Percentiles rank a stretch among this genome's conserved stretches.
These are phyloP conservation scores for Chamaecrista fasciculata DNA, from an alignment of 306 rosid species.

Conservation along the genomic window DNA sequence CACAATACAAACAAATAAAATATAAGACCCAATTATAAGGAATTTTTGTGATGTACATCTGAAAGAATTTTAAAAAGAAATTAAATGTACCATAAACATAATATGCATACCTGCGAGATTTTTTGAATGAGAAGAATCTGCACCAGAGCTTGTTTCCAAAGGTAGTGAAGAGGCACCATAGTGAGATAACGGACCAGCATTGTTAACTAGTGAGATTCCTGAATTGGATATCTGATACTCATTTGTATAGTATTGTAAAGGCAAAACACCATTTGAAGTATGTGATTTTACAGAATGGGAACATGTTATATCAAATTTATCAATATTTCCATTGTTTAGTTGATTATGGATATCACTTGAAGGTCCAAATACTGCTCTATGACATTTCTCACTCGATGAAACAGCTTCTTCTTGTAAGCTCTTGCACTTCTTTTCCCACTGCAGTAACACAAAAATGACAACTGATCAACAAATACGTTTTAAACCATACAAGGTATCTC, in stretches of 20 bases:
- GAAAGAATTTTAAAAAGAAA: too few relatives aligned
- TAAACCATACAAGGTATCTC: not conserved
- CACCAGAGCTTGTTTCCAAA: slow-evolving; percentile 36
- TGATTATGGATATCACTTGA: slow-evolving; percentile 88
- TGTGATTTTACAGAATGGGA: slow-evolving; percentile 51
- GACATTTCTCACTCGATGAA: slow-evolving; percentile 34
- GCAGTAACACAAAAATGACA: slow-evolving; percentile 33
- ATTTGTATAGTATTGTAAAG: slow-evolving; percentile 84
- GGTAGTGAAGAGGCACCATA: slow-evolving; percentile 35
- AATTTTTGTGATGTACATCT: too few relatives aligned
- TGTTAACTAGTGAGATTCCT: slow-evolving; percentile 41
- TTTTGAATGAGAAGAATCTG: slow-evolving; percentile 36
- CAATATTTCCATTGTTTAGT: slow-evolving; percentile 60
- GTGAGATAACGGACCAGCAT: slow-evolving; percentile 34
- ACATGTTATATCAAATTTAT: slow-evolving; percentile 63
- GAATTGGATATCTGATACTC: slow-evolving; percentile 88
- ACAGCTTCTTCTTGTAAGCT: slow-evolving; percentile 42
- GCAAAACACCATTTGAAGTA: slow-evolving; percentile 76
- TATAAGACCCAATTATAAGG: too few relatives aligned
- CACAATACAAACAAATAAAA: slow-evolving; percentile 33
- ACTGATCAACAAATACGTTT: slow-evolving; percentile 21
- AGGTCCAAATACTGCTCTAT: slow-evolving; percentile 43
- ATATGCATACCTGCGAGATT: slow-evolving; percentile 45
- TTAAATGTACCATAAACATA: slow-evolving; percentile 16
- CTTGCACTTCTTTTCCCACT: slow-evolving; percentile 86